Evolutionary conservation across 1,139 yeast genomes (phyloP).

Genomic region (Taphrina pruni): DNA sequence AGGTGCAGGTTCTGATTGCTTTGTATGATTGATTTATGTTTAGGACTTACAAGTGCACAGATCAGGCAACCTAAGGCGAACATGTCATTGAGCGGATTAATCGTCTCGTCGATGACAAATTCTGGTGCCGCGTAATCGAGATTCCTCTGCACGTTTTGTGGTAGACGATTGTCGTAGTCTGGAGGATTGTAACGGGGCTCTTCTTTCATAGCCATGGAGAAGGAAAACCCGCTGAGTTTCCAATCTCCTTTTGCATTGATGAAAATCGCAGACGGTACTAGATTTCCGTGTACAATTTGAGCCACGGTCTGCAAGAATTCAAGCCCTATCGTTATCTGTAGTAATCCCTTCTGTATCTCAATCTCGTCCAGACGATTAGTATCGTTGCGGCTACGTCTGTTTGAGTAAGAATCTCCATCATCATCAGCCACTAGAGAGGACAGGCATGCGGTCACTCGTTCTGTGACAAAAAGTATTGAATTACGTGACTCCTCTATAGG

Average conservation of each 20-base stretch:
- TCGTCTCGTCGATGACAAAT: constrained; percentile 63
- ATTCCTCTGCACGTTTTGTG: constrained; percentile 71
- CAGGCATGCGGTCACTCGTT: constrained; percentile 69
- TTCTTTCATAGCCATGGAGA: constrained; percentile 53
- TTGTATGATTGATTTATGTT: constrained; percentile 53
- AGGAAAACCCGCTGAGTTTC: constrained; percentile 82
- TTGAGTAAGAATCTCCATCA: constrained; percentile 45
- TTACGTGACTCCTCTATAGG: constrained; percentile 85
- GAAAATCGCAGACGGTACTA: constrained; percentile 77
- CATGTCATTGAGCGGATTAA: constrained; percentile 75
- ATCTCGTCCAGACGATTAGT: constrained; percentile 63
- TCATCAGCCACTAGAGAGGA: constrained; percentile 54
- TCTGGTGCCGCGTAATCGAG: constrained; percentile 82
- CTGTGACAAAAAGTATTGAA: constrained; percentile 82
- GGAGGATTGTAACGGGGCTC: constrained; percentile 63
- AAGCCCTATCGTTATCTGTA: constrained; percentile 77
- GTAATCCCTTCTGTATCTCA: constrained; percentile 80
- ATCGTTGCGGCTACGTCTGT: constrained; percentile 44
- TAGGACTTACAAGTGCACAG: constrained; percentile 61
- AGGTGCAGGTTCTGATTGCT: constrained; percentile 52
- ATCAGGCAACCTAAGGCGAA: constrained; percentile 82
- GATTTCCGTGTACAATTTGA: constrained; percentile 73
- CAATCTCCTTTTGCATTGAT: constrained; percentile 89
- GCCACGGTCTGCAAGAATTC: constrained; percentile 82
- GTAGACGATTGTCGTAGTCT: constrained; percentile 74